Evolutionary conservation across 2,329 filamentous ascomycete genomes (phyloP).

Genomic region (Aspergillus novofumigatus): DNA sequence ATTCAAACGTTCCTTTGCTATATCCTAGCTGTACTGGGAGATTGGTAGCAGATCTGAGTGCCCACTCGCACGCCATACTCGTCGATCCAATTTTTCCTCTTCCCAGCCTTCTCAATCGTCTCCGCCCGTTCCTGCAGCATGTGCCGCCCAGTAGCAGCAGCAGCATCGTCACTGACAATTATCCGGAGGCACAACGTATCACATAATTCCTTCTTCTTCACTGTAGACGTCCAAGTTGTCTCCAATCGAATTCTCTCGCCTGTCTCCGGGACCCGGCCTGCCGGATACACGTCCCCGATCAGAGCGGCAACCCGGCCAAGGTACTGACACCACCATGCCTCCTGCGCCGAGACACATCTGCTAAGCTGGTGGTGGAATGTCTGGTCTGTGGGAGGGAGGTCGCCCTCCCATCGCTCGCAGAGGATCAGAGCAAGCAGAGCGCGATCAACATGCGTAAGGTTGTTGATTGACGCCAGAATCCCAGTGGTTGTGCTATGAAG

Average conservation of each 20-base stretch:
- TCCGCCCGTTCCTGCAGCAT: slow-evolving; percentile 40
- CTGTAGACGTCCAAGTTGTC: slow-evolving; percentile 40
- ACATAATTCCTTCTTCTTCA: slow-evolving; percentile 37
- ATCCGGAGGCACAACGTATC: slow-evolving; percentile 45
- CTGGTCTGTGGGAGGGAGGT: slow-evolving; percentile 55
- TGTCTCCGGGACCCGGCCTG: slow-evolving; percentile 41
- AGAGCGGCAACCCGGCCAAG: slow-evolving; percentile 58
- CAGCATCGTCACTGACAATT: slow-evolving; percentile 37
- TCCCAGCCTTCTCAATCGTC: slow-evolving; percentile 52
- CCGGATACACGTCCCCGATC: slow-evolving; percentile 58
- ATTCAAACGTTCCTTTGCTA: background rate
- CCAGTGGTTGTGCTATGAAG: slow-evolving; percentile 70
- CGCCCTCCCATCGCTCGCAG: slow-evolving; percentile 70
- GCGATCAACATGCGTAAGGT: slow-evolving; percentile 67
- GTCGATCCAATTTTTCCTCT: slow-evolving; percentile 55
- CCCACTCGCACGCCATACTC: slow-evolving; percentile 40
- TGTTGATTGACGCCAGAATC: slow-evolving; percentile 63
- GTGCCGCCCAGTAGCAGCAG: slow-evolving; percentile 27
- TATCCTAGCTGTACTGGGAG: background rate
- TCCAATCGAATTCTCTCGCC: slow-evolving; percentile 38
- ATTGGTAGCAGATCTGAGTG: slow-evolving; percentile 26
- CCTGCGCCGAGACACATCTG: slow-evolving; percentile 50
- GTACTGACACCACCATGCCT: slow-evolving; percentile 64
- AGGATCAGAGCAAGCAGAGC: slow-evolving; percentile 67
- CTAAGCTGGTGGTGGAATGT: slow-evolving; percentile 53